Percentiles rank a stretch among this genome's conserved stretches.
phyloP scores from a whole-genome alignment of 2,329 filamentous ascomycete genomes.

The Trichoderma citrinoviride region DNA sequence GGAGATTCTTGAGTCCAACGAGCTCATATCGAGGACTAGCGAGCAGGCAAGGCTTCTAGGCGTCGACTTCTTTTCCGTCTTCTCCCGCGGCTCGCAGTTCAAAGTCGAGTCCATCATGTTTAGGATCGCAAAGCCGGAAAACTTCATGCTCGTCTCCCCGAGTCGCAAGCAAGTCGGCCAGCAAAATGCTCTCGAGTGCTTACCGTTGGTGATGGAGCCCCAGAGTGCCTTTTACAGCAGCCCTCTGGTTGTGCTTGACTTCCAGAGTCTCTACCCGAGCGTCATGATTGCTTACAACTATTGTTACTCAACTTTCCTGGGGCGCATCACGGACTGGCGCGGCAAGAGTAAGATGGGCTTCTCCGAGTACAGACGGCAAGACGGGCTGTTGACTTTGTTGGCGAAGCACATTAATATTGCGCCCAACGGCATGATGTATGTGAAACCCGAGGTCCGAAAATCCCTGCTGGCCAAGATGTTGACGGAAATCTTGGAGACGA shows the following conservation, averaged over 20 bases:
- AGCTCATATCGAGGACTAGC: slow-evolving; percentile 82
- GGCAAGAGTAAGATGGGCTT: slow-evolving; percentile 94
- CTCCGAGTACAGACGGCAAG: slow-evolving; percentile 75
- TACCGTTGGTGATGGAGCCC: slow-evolving; percentile 96
- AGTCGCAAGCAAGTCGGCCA: slow-evolving; percentile 87
- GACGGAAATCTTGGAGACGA: slow-evolving; percentile 89
- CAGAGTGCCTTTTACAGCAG: slow-evolving; percentile 92
- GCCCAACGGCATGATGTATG: slow-evolving; percentile 96
- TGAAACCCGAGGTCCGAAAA: slow-evolving; percentile 78
- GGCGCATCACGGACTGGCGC: slow-evolving; percentile 82
- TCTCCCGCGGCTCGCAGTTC: slow-evolving; percentile 92
- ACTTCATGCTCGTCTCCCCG: slow-evolving; percentile 85
- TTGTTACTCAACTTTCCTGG: slow-evolving; percentile 95
- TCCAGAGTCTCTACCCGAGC: slow-evolving; percentile 93
- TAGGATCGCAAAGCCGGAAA: slow-evolving; percentile 94
- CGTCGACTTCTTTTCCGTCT: slow-evolving; percentile 95
- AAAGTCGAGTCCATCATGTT: slow-evolving; percentile 99
- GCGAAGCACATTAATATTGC: slow-evolving; percentile 87
- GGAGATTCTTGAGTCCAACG: slow-evolving; percentile 88
- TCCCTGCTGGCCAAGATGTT: slow-evolving; percentile 95
- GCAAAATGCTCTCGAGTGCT: slow-evolving; percentile 90
- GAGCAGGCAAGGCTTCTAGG: slow-evolving; percentile 92
- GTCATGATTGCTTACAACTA: slow-evolving; percentile 99
- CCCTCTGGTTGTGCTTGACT: slow-evolving; percentile 87
- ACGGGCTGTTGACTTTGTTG: slow-evolving; percentile 71